phyloP scores from a whole-genome alignment of 2,329 filamentous ascomycete genomes.

The Fusarium algeriense region DNA sequence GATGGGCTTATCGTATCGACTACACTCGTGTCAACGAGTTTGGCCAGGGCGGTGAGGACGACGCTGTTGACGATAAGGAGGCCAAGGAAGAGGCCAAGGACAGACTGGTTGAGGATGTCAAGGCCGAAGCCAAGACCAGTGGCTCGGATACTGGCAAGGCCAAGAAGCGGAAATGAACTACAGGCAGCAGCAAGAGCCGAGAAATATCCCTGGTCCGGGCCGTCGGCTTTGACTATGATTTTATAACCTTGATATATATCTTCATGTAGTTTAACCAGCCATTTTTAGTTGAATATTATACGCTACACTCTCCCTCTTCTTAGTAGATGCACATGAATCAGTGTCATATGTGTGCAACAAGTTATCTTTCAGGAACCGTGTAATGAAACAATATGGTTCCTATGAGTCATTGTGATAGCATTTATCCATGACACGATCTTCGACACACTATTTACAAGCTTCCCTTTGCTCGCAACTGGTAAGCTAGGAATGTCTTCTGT shows the following conservation, averaged over 20 bases:
- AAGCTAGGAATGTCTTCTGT: neutral
- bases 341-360: neutral
- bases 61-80: conserved; percentile 78
- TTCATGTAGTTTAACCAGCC: neutral
- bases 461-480: neutral
- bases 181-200: neutral
- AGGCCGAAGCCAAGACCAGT: conserved; percentile 59
- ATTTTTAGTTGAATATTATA: neutral
- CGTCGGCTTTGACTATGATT: neutral
- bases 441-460: neutral
- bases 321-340: neutral
- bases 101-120: conserved; percentile 53
- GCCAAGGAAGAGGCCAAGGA: conserved; percentile 57
- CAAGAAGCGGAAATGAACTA: conserved; percentile 56
- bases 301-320: neutral
- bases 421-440: neutral
- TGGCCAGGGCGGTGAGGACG: conserved; percentile 96
- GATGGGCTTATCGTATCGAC: conserved; percentile 91
- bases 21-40: conserved; percentile 96
- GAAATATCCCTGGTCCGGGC: neutral
- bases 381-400: neutral
- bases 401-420: neutral
- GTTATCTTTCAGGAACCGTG: neutral
- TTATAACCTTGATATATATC: neutral
- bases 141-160: conserved; percentile 63